Evolutionary conservation across 345 rosid species (phyloP), one percentile per base, ranked within the genome.

Genomic region (Durio zibethinus): DNA sequence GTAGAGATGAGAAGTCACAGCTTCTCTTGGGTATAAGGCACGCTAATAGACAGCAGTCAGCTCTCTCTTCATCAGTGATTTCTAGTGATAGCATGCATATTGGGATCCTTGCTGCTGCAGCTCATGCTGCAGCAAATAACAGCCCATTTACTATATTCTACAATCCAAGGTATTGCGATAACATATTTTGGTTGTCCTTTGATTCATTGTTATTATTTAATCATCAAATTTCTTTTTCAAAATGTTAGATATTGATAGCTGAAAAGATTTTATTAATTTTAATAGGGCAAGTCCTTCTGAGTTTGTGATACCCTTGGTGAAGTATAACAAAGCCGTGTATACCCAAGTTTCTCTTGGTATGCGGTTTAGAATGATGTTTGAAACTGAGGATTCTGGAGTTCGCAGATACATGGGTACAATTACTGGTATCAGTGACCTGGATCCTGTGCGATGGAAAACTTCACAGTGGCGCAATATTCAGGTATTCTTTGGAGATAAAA

Each of bases 41-140:
- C 63, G 97, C 98, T 27, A 92, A 91, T 82, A 86, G 97, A 76
- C 97, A 91, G 86, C 98, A 92, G 65, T 87, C 97, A 42, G 91
- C 98, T n/a, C 92, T 94, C 38, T 93, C 98, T 40, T 95, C 99
- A 2, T 95, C 99, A 60, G 96, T 93, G 69, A 87, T 95, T 84
- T 92, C 98, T 52, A 95, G 99, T 67, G 99, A 95, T 71, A 95
- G 99, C 84, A 95, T 93, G 99, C 99, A 95, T 71, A 92, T 95
- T 21, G 99, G 99, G 61, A 89, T 95, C 77, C 99, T 95, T 77
- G 99, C 98, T 69, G 98, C 98, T 56, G 99, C 98, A 31, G 99
- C 99, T 85, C 99, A 93, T 85, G 99, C 99, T 7, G 94, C 94
- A 33, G 92, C 97, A 21, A 95, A 93, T 73, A 90, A 85, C 78